Percentiles rank a stretch among this genome's conserved stretches.
phyloP scores from a whole-genome alignment of 257 asterid species.

The Prunella vulgaris region DNA sequence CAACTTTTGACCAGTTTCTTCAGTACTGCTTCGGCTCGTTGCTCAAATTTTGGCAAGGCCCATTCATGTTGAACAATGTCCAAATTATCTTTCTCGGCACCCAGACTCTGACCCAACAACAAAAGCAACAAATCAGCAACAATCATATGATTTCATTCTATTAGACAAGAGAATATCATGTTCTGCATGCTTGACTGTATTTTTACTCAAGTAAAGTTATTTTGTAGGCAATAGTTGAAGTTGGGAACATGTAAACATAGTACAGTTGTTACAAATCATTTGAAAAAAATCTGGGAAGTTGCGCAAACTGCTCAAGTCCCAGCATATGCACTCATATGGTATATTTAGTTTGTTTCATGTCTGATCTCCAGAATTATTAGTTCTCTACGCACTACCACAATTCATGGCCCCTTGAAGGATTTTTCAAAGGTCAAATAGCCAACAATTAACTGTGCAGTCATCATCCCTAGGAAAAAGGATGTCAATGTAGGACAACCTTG shows the following conservation, averaged over 20 bases:
- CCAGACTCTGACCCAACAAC: constrained; percentile 60
- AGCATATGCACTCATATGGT: not conserved
- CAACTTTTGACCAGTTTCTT: constrained; percentile 51
- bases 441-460: not conserved
- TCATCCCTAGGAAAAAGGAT: constrained; percentile 15
- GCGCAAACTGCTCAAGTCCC: not conserved
- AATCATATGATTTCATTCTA: not conserved
- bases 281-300: not conserved
- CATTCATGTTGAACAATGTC: constrained; percentile 87
- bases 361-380: not conserved
- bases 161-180: not conserved
- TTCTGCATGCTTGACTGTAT: not conserved
- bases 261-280: not conserved
- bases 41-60: constrained; percentile 86
- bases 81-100: constrained; percentile 79
- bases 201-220: not conserved
- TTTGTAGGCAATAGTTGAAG: not conserved
- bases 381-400: not conserved
- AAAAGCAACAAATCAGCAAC: constrained; percentile 11
- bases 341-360: not conserved
- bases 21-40: constrained; percentile 80
- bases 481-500: not conserved
- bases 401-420: constrained; percentile 9
- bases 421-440: not conserved
- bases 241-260: not conserved